Conservation (phyloP, 2,329 filamentous ascomycete genomes). For the Monosporascus cannonballus region DNA sequence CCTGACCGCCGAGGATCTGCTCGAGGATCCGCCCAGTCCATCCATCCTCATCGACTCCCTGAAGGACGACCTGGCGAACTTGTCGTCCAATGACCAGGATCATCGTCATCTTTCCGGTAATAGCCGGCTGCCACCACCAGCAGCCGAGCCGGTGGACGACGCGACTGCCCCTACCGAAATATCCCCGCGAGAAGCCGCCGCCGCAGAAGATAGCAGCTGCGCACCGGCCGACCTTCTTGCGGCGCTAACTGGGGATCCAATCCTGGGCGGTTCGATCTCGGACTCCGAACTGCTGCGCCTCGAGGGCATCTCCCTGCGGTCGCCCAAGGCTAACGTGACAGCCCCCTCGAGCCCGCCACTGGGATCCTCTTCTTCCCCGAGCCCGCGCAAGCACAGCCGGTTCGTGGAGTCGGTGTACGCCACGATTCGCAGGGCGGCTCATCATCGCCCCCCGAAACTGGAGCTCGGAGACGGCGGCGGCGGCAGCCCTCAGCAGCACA, state of each 20-base stretch:
- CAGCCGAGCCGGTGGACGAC: neutral
- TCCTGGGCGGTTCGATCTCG: conserved; percentile 35
- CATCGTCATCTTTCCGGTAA: conserved; percentile 5
- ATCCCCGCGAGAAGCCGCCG: conserved; percentile 1
- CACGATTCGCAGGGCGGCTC: conserved; percentile 20
- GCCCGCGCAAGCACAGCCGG: conserved; percentile 20
- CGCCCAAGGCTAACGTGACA: conserved; percentile 17
- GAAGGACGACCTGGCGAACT: conserved; percentile 12
- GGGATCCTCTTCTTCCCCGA: conserved; percentile 18
- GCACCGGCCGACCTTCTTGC: conserved; percentile 9
- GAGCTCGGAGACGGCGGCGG: neutral
- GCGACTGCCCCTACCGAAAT: conserved; percentile 10
- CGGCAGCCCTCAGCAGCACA: neutral
- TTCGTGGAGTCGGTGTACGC: conserved; percentile 22
- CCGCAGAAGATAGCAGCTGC: conserved; percentile 7
- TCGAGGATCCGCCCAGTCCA: conserved; percentile 24
- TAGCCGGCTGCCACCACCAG: conserved; percentile 6
- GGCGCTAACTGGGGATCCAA: conserved; percentile 15
- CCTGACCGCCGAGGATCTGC: conserved; percentile 5
- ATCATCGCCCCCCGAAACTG: conserved; percentile 11
- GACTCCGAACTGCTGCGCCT: conserved; percentile 42
- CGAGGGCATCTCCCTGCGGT: conserved; percentile 40
- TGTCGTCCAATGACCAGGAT: conserved; percentile 15
- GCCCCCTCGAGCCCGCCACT: conserved; percentile 18
- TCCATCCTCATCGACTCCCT: conserved; percentile 25